Evolutionary conservation across 2,329 filamentous ascomycete species (phyloP), one percentile per base, ranked within the genome.

Genomic region (Ascocoryne sarcoides): DNA sequence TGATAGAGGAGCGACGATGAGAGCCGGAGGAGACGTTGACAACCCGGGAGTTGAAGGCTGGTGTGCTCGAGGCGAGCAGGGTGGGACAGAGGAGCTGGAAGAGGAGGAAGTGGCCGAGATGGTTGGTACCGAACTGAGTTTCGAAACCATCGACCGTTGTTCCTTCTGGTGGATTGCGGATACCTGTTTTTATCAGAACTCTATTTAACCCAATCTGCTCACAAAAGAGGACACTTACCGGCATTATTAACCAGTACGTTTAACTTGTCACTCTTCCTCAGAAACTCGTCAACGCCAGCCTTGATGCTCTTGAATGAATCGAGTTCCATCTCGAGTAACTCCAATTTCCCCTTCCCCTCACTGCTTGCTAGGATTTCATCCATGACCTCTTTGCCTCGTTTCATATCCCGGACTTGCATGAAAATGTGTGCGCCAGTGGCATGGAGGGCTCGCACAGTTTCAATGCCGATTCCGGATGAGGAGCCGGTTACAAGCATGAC

Each of bases 61-160:
- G 56, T 0, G 63, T 65, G 1, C 61, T 49, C 1, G 62, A 60
- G 0, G 59, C 49, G 0, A 73, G 52, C 4, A 76, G 53, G 0
- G 61, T 48, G 0, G 60, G 52, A 21, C 67, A 67, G 17, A 76
- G 60, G 2, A 73, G 63, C 17, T 69, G 57, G 51, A 73, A 70
- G n/a, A 76, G 63, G 0, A 75, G 63, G 58, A 75, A 76, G 48
- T 75, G 68, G 12, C 59, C 62, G 4, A 77, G 60, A 49, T 76
- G 66, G 51, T 75, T 75, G 10, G 63, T 67, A 32, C 64, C 70
- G 43, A 75, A 67, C 45, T 75, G 70, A 0, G 55, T 55, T 48
- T 76, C 71, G 50, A 66, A 67, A 14, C 67, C 68, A 45, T 72
- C 68, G 12, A 45, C 47, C 2, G 66, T 71, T 4, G 46, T 43